Base-by-base conservation (phyloP, 306 rosid genomes). In the Malus domestica region DNA sequence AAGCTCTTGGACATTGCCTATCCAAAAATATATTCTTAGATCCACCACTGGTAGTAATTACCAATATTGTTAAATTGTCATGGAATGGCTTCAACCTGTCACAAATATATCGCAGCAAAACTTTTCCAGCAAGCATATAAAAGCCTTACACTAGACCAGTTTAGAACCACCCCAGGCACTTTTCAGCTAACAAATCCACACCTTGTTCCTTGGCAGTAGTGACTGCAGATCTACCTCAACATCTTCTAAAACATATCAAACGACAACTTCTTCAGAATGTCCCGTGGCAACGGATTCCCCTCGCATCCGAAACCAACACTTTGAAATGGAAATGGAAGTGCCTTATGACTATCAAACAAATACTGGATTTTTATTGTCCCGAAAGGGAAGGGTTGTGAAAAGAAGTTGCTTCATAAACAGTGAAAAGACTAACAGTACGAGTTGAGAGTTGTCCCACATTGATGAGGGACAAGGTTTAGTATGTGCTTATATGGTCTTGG, bases 311-410 rank as follows among this genome's bases (percentile, higher is more conserved):
- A 9, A 40, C 87, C 85, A 3, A 74, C 79, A n/a, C 82, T 76
- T 35, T 83, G 71, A 65, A 83, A 84, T 14, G 80, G 87, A 38
- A 84, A 84, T 18, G 83, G 83, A 32, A 80, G 68, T 9, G 85
- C 74, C 32, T 18, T 74, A 30, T 80, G 66, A 4, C 75, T 54
- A 11, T 74, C 79, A 19, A 66, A 23, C 3, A 81, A 12, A 46
- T 74, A 68, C 10, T 27, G 29, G 29, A 27, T 27, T 27, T 6
- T 33, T 57, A 1, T 73, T 62, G 44, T 65, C 46, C 44, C 40
- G 12, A 66, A 64, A 66, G 6, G 81, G 81, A 4, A 29, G 13
- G 2, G 62, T 11, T n/a, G 64, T 18, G 25, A 44, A 46, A 5
- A n/a, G 64, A 29, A 71, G 27, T 4, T 25, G 32, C 57, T 65